Conservation (phyloP, 139 green algal species). For the Chlorella sp. region DNA sequence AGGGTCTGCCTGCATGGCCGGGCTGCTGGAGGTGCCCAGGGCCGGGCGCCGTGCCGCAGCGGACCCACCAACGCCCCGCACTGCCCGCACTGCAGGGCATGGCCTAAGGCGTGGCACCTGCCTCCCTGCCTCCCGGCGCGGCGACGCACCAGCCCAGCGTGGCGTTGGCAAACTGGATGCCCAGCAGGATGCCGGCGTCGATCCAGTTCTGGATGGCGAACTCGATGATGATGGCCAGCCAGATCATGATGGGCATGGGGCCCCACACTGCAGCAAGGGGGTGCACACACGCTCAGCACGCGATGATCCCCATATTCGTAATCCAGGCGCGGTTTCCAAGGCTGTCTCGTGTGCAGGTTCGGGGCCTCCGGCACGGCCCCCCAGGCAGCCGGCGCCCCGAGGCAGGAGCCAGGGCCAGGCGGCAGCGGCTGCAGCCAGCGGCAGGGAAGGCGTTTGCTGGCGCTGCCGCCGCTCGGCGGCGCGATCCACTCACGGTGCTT, state of each 20-base stretch:
- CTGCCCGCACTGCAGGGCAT: background rate
- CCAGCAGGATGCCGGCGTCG: slow-evolving; percentile 72
- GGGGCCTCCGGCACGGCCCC: too few relatives aligned
- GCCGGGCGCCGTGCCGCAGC: too few relatives aligned
- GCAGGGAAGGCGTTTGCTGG: background rate
- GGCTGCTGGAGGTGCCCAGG: too few relatives aligned
- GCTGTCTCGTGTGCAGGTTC: too few relatives aligned
- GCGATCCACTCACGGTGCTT: slow-evolving; percentile 28
- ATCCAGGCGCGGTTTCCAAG: too few relatives aligned
- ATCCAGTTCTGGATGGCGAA: slow-evolving; percentile 62
- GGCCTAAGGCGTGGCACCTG: background rate
- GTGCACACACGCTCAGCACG: background rate
- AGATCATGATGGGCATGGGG: slow-evolving; percentile 95
- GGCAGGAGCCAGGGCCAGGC: background rate
- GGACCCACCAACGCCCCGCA: too few relatives aligned
- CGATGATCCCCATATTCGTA: too few relatives aligned
- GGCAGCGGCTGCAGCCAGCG: background rate
- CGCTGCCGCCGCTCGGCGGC: background rate
- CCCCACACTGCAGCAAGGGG: slow-evolving; percentile 65
- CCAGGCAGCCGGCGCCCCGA: too few relatives aligned
- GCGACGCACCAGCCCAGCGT: slow-evolving; percentile 76
- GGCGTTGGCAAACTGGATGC: slow-evolving; percentile 89
- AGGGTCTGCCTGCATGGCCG: too few relatives aligned
- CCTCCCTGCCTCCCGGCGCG: background rate
- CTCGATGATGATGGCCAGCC: slow-evolving; percentile 88